phyloP scores from a whole-genome alignment of 257 asterid genomes.

The Ehretia macrophylla region DNA sequence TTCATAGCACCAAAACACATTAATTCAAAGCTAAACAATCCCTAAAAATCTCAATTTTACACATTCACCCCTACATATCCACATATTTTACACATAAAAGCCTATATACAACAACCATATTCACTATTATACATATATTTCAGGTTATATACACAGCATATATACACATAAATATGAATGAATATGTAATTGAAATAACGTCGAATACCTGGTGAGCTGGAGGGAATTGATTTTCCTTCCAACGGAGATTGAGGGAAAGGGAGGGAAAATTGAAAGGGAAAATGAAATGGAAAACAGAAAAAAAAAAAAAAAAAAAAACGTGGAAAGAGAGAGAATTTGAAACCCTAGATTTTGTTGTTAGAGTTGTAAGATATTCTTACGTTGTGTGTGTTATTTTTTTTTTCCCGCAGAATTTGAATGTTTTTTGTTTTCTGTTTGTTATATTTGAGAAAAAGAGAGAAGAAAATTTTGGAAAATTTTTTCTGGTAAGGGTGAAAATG shows the following conservation, averaged over 20 bases:
- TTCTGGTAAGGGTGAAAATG: neutral
- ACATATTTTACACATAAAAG: neutral
- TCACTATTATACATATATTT: too few relatives aligned
- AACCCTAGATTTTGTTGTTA: slow-evolving; percentile 34
- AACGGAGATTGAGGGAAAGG: slow-evolving; percentile 12
- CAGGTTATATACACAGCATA: neutral
- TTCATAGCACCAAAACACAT: neutral
- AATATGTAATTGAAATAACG: neutral
- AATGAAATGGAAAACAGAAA: slow-evolving; percentile 3
- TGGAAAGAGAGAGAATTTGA: slow-evolving; percentile 30
- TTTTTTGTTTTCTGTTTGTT: slow-evolving; percentile 18
- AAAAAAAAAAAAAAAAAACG: slow-evolving; percentile 10
- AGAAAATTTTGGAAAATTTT: neutral
- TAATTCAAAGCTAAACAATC: neutral
- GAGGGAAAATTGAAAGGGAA: slow-evolving; percentile 13
- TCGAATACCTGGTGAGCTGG: slow-evolving; percentile 2
- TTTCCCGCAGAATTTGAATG: neutral
- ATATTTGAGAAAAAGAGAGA: slow-evolving; percentile 22
- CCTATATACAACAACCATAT: too few relatives aligned
- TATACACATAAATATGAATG: too few relatives aligned
- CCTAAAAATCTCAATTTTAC: neutral
- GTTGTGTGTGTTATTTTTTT: neutral
- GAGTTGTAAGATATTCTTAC: too few relatives aligned
- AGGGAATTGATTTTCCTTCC: slow-evolving; percentile 2
- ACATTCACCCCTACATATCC: too few relatives aligned